phyloP scores from a whole-genome alignment of 345 rosid genomes.

The Brassica incana region DNA sequence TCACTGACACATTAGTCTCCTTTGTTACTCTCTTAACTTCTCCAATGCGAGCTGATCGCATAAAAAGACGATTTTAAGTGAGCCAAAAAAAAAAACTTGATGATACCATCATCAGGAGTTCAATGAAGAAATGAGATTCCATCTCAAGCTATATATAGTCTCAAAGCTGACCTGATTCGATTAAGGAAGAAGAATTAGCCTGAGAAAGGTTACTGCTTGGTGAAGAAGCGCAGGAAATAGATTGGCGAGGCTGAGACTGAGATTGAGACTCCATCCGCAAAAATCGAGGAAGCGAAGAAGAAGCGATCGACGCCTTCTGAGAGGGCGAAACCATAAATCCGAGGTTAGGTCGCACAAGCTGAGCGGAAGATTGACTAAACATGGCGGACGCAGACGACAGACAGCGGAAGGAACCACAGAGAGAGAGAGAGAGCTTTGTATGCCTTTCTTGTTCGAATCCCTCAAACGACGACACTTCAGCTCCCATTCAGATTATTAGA shows the following conservation, averaged over 20 bases:
- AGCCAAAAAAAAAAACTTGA: neutral
- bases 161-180: constrained; percentile 10
- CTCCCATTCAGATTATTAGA: neutral
- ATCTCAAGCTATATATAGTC: neutral
- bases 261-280: constrained; percentile 31
- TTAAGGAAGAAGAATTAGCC: neutral
- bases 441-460: neutral
- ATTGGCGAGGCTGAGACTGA: constrained; percentile 23
- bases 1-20: constrained; percentile 81
- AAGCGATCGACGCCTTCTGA: neutral
- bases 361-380: constrained; percentile 25
- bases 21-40: constrained; percentile 81
- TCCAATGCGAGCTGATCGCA: constrained; percentile 53
- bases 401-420: neutral
- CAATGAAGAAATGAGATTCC: neutral
- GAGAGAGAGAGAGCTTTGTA: neutral
- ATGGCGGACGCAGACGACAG: constrained; percentile 19
- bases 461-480: constrained; percentile 21
- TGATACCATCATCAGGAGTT: neutral
- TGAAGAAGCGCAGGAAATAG: constrained; percentile 28
- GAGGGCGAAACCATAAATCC: neutral
- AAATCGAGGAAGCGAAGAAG: constrained; percentile 18
- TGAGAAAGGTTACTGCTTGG: constrained; percentile 6
- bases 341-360: constrained; percentile 20
- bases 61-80: neutral